A percentile compares a stretch with the other conserved stretches of the same genome.
Evolutionary conservation across 2,329 filamentous ascomycete genomes (phyloP).

Genomic region (Sporothrix pallida): DNA sequence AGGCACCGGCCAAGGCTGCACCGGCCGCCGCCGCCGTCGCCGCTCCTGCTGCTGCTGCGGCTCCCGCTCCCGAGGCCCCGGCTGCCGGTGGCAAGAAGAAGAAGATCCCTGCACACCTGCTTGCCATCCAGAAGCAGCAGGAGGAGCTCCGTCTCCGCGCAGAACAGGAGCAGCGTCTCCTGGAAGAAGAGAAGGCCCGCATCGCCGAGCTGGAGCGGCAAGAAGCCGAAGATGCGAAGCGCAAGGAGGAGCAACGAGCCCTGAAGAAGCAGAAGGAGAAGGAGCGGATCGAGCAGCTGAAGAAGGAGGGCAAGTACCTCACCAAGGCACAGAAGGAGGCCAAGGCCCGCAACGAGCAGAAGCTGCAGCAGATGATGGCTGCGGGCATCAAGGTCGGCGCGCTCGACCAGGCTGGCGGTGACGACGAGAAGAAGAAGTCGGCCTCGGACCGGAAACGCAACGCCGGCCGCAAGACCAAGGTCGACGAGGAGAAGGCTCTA

Average conservation of each 20-base stretch:
- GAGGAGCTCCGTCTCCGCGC: constrained; percentile 71
- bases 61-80: constrained; percentile 56
- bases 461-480: constrained; percentile 63
- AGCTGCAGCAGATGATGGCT: constrained; percentile 83
- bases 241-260: constrained; percentile 73
- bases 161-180: constrained; percentile 65
- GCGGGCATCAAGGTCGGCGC: constrained; percentile 76
- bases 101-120: constrained; percentile 80
- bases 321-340: constrained; percentile 86
- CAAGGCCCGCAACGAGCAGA: constrained; percentile 77
- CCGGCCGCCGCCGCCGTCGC: neutral
- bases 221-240: constrained; percentile 70
- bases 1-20: constrained; percentile 47
- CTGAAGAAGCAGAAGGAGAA: constrained; percentile 86
- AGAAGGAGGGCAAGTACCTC: constrained; percentile 85
- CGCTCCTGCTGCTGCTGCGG: constrained; percentile 8
- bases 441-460: constrained; percentile 74
- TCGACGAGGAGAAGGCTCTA: constrained; percentile 77
- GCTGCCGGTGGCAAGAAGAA: constrained; percentile 75
- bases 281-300: constrained; percentile 83
- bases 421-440: constrained; percentile 79
- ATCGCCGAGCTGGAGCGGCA: constrained; percentile 69
- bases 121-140: constrained; percentile 79
- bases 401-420: constrained; percentile 54
- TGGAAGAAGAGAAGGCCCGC: constrained; percentile 68